A percentile compares a stretch with the other conserved stretches of the same genome.
These are phyloP conservation scores for Alternaria alternata DNA, from an alignment of 2,329 filamentous ascomycete species.

Conservation along the genomic window DNA sequence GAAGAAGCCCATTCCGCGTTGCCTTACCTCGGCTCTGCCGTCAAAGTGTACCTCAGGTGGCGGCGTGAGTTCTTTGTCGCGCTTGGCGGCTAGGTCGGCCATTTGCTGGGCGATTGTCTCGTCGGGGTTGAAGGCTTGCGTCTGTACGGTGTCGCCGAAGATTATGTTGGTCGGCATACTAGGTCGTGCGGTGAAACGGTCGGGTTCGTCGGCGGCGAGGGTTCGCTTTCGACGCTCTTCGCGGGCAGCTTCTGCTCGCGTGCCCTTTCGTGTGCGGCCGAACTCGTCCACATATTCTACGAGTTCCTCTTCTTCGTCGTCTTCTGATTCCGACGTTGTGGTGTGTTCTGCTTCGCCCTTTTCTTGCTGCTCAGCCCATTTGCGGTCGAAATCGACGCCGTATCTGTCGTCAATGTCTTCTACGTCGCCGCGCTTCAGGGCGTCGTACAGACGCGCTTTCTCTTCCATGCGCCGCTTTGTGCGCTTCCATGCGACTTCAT, in stretches of 20 bases:
- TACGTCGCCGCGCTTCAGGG: conserved; percentile 85
- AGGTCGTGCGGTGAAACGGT: conserved; percentile 73
- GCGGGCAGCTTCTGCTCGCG: conserved; percentile 71
- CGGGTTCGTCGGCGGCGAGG: conserved; percentile 68
- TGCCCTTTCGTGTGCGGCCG: conserved; percentile 79
- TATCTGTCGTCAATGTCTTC: conserved; percentile 70
- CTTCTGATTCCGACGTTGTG: conserved; percentile 44
- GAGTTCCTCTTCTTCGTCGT: conserved; percentile 64
- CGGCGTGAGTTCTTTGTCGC: conserved; percentile 81
- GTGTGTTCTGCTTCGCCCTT: conserved; percentile 54
- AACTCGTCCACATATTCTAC: conserved; percentile 93
- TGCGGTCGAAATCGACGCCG: conserved; percentile 92
- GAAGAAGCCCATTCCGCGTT: conserved; percentile 91
- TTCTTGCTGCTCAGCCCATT: conserved; percentile 80
- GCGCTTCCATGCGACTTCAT: conserved; percentile 66
- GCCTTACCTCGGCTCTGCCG: conserved; percentile 80
- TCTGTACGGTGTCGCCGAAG: conserved; percentile 84
- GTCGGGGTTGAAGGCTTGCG: conserved; percentile 81
- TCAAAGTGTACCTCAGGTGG: conserved; percentile 87
- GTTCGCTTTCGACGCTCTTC: conserved; percentile 66
- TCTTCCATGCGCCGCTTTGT: conserved; percentile 85
- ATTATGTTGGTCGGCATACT: conserved; percentile 75
- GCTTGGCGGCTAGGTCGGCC: conserved; percentile 77
- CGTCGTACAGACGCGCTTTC: conserved; percentile 87
- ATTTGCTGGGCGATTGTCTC: conserved; percentile 71